Conservation (phyloP, 2,329 filamentous ascomycete genomes). For the Penicillium janthinellum region DNA sequence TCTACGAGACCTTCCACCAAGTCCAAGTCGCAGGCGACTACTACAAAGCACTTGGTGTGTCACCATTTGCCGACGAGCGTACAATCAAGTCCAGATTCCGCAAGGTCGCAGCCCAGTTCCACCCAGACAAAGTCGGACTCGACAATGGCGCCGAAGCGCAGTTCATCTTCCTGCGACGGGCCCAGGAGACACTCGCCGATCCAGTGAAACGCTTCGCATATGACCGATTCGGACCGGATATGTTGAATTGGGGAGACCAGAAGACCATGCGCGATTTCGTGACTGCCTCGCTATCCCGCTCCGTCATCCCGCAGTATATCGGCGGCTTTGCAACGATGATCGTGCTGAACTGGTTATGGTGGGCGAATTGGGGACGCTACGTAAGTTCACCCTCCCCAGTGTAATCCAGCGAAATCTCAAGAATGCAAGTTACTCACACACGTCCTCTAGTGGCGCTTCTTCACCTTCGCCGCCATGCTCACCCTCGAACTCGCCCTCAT, state of each 20-base stretch:
- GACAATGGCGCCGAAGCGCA: constrained; percentile 50
- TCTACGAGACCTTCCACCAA: constrained; percentile 87
- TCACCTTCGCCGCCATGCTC: constrained; percentile 56
- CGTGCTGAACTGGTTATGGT: constrained; percentile 45
- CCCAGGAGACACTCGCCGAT: constrained; percentile 79
- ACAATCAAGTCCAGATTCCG: constrained; percentile 84
- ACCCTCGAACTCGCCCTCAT: constrained; percentile 60
- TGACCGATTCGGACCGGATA: constrained; percentile 78
- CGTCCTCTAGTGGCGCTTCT: constrained; percentile 51
- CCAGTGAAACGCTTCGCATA: constrained; percentile 81
- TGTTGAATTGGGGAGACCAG: constrained; percentile 60
- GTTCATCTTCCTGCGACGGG: constrained; percentile 82
- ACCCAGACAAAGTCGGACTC: constrained; percentile 77
- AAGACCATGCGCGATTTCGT: constrained; percentile 73
- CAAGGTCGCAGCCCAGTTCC: constrained; percentile 66
- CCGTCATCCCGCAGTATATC: constrained; percentile 42
- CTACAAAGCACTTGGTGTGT: constrained; percentile 75
- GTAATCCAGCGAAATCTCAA: no score
- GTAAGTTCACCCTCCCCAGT: constrained; percentile 34
- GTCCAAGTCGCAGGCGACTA: constrained; percentile 72
- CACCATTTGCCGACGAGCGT: constrained; percentile 68
- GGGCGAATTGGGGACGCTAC: constrained; percentile 48
- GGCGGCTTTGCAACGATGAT: constrained; percentile 40
- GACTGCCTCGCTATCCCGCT: constrained; percentile 60
- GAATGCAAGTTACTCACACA: constrained; percentile 11